Base-by-base conservation (phyloP, 805 yeast genomes). In the Ogataea salicorniae region DNA sequence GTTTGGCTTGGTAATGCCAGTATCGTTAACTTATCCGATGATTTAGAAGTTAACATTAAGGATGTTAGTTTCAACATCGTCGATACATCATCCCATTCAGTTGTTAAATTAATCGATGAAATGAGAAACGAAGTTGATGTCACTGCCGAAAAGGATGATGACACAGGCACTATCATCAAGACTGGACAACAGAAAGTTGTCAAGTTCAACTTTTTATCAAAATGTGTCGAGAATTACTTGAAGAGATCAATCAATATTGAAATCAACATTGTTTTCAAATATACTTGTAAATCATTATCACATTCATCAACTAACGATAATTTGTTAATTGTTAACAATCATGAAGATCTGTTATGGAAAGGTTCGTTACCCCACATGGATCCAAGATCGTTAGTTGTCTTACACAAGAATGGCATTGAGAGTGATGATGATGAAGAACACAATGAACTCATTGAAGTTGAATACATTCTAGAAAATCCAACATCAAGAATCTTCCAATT, bases 391-490 rank as follows among this genome's bases (percentile, higher is more conserved):
- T 62, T 86, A 26, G 31, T 26, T 26, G 31, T 26, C 31, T 26
- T 26, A 6, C 13, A 26, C 11, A 4, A 26, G 4, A 26, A 11
- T 11, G 31, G 4, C 4, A 26, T 9, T 26, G 11, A 26, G 6
- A 11, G 31, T 26, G 31, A 26, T 26, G 31, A 26, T 26, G 31
- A 26, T 1, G 29, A 43, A 37, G 54, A 50, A 1, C 49, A 58
- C 40, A 55, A 55, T 33, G 50, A 52, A 13, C 17, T 52, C 2
- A 54, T 70, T 15, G 63, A 59, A 39, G 60, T 80, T 39, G 68
- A 59, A 14, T 87, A 78, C 59, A 71, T 73, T 44, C 58, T 87
- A 42, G 95, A 87, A 59, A 87, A 87, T 58, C 90, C 95, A 14
- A 84, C 95, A 0, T 73, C 84, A 2, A 71, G 84, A 39, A 75